Base-by-base conservation (phyloP, 371 early-diverging fungal species). In the Conidiobolus incongruus region DNA sequence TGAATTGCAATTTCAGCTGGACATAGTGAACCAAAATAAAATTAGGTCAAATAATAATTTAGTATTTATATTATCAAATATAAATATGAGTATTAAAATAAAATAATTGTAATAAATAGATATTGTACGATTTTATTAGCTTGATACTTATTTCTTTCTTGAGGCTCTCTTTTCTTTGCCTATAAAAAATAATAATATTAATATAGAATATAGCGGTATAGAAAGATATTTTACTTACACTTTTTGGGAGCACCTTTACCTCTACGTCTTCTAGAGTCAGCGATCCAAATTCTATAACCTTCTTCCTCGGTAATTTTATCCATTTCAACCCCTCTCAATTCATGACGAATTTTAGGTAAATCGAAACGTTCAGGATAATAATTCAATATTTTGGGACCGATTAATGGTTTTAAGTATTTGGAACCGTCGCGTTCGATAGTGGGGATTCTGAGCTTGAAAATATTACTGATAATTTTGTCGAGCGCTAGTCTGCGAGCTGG, bases 201-300 rank as follows among this genome's bases (percentile, higher is more conserved):
- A 26, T 26, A 26, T 26, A 4, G 8, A 8, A 4, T 4, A 26
- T 3, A 26, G 26, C 8, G 26, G 3, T 3, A 26, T 26, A 26
- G 8, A 26, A 4, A 4, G 3, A 8, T 26, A 26, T 4, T 26
- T 8, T 4, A 26, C 26, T 26, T 44, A 44, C 44, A 19, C 35
- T 44, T 44, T 17, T 44, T 44, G 24, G 44, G 44, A 44, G 44
- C 33, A n/a, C 44, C 44, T 17, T 44, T 44, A 6, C 44, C 44
- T 33, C 44, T 32, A 22, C 24, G 15, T 24, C 32, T 44, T 13
- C 44, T 10, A 15, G 44, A 44, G 4, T 29, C 33, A 5, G 17
- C 19, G 17, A 44, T 44, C 24, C 32, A 32, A 11, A 35, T 4
- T 44, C 36, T 44, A 33, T 35, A 44, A 35, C 20, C 26, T 33